Base-by-base conservation (phyloP, 257 asterid genomes). In the Gynochthodes officinalis region DNA sequence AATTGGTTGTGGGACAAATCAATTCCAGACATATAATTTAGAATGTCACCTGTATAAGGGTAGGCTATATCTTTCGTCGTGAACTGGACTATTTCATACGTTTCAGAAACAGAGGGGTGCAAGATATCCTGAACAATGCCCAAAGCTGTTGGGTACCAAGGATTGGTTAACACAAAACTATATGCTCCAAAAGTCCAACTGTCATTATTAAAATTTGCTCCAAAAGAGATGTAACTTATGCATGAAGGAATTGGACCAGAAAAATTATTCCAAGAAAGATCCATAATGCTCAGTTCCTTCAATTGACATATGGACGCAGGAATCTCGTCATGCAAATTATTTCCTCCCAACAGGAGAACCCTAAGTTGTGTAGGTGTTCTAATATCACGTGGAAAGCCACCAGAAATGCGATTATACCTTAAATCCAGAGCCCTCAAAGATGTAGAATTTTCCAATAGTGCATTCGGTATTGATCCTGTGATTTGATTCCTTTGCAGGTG, bases 21-120 rank as follows among this genome's bases (percentile, higher is more conserved):
- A 32, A 75, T 23, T 15, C 79, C 75, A 7, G 75, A 75, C 79
- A 75, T 68, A 11, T 57, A 75, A 40, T 75, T 67, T 16, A 75
- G 59, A 23, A 75, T 50, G 42, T 68, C 28, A 6, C 79, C 79
- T 37, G 53, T n/a, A 64, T 75, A 75, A 12, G n/a, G 3, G 5
- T 49, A 14, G 18, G 25, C 3, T 42, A 62, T 55, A 9, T 37
- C 42, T 46, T 75, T 75, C 18, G 67, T 65, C 19, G 23, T 28
- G 39, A 75, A 75, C 21, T 75, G 69, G 8, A 75, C 62, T 32
- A 14, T 21, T n/a, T 66, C 74, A 7, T 66, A 15, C 12, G 12
- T 39, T 5, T 53, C 19, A 37, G 21, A 14, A 27, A 37, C n/a
- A n/a, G n/a, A n/a, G n/a, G n/a, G n/a, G n/a, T n/a, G n/a, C n/a